Base-by-base conservation (phyloP, 768 basidiomycete genomes). In the Epithele typhae region DNA sequence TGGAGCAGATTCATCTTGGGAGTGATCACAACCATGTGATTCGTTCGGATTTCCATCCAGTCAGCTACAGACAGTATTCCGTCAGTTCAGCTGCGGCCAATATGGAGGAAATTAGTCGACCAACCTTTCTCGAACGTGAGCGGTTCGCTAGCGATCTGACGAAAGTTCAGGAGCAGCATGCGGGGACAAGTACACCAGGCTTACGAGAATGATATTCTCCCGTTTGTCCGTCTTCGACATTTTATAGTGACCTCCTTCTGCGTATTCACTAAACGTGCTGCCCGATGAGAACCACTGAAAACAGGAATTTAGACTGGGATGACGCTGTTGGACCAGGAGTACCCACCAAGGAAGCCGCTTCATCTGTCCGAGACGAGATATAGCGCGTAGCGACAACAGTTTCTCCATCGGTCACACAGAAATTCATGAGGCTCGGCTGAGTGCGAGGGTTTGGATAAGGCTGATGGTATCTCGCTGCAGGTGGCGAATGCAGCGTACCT, bases 31-130 rank as follows among this genome's bases (percentile, higher is more conserved):
- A 92, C 84, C 85, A 97, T 87, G 53, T 90, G 84, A 64, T 99
- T 97, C 11, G 92, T 95, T 63, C 87, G 87, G 59, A 99, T 94
- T 65, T 97, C 96, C 86, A 97, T 94, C 96, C 96, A 99, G 64
- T 99, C 96, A 41, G 92, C 91, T 82, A 53, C 18, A 18, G 4
- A 9, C 4, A 4, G 27, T 12, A 17, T 19, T 12, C 19, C 27
- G 30, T 39, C 19, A 36, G 14, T 40, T 34, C 19, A 35, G 9
- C 9, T 17, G 19, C 23, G 11, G 18, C 30, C 3, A 3, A 11
- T 17, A 25, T 41, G 25, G 17, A 41, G 32, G 37, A 43, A 44
- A 37, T 32, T 49, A 36, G 39, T 8, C 9, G 11, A 52, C 65
- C 17, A 43, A 87, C 88, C 88, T 76, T 93, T 77, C 69, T 99